phyloP scores from a whole-genome alignment of 768 basidiomycete species.

The Panaeolus cyanescens region DNA sequence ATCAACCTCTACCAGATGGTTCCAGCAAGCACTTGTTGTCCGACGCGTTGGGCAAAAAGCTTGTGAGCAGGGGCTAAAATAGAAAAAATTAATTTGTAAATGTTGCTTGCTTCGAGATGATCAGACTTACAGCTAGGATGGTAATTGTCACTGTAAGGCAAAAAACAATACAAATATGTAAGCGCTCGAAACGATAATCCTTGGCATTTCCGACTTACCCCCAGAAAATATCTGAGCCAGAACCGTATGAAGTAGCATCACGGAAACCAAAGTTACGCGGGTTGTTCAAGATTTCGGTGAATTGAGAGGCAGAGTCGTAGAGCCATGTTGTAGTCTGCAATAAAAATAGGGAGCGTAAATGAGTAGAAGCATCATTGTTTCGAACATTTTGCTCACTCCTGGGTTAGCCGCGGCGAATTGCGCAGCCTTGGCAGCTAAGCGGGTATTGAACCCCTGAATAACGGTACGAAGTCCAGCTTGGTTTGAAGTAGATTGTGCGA shows the following conservation, averaged over 20 bases:
- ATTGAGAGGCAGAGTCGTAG: conserved; percentile 53
- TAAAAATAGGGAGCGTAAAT: background rate
- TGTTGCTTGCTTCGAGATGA: background rate
- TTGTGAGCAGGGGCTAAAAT: background rate
- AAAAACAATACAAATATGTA: background rate
- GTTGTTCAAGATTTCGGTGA: conserved; percentile 48
- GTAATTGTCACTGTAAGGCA: conserved; percentile 50
- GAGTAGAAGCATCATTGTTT: background rate
- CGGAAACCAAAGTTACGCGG: conserved; percentile 56
- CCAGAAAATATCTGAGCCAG: conserved; percentile 50
- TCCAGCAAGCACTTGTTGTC: background rate
- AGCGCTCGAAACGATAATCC: background rate
- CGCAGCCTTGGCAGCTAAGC: conserved; percentile 41
- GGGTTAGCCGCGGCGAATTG: conserved; percentile 44
- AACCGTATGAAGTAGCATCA: conserved; percentile 51
- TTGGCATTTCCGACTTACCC: conserved; percentile 33
- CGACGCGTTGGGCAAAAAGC: background rate
- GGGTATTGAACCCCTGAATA: conserved; percentile 53
- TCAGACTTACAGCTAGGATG: conserved; percentile 50
- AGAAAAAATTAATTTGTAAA: background rate
- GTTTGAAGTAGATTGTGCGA: conserved; percentile 39
- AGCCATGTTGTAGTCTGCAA: conserved; percentile 46
- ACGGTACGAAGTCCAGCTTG: conserved; percentile 45
- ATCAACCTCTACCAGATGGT: background rate
- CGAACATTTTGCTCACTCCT: conserved; percentile 36